Percentiles rank a stretch among this genome's conserved stretches.
phyloP scores from a whole-genome alignment of 148 eudicot genomes.

The Simmondsia chinensis region DNA sequence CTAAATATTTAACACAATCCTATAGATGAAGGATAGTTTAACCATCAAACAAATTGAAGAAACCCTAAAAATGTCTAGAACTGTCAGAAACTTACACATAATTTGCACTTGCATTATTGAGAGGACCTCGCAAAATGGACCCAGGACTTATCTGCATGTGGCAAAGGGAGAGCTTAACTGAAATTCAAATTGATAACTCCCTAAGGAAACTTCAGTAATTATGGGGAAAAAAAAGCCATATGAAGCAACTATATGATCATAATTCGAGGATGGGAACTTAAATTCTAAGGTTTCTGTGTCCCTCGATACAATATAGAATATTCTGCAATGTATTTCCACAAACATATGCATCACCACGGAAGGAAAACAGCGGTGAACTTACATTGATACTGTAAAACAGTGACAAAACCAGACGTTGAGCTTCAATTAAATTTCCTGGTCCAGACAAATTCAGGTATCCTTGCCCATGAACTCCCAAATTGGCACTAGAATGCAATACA shows the following conservation, averaged over 20 bases:
- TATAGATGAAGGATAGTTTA: too few species aligned
- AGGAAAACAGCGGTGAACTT: constrained; percentile 15
- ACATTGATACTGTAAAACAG: constrained; percentile 78
- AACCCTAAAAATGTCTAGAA: constrained; percentile 2
- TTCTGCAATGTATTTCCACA: too few species aligned
- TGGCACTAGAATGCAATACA: constrained; percentile 72
- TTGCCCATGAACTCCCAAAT: constrained; percentile 96
- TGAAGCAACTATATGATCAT: too few species aligned
- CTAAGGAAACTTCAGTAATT: too few species aligned
- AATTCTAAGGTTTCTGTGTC: too few species aligned
- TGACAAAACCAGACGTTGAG: constrained; percentile 84
- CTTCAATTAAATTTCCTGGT: constrained; percentile 89
- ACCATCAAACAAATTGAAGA: too few species aligned
- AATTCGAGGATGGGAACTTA: too few species aligned
- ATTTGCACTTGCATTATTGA: constrained; percentile 45
- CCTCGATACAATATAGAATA: too few species aligned
- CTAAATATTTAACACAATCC: too few species aligned
- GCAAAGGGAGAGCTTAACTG: too few species aligned
- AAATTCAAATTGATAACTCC: too few species aligned
- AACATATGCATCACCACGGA: too few species aligned
- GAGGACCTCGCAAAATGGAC: constrained; percentile 70
- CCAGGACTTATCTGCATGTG: constrained; percentile 64
- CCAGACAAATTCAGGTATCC: constrained; percentile 87
- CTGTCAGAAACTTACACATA: constrained; percentile 32
- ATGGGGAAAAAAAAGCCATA: constrained; percentile 11